These are phyloP conservation scores for Trifolium repens DNA, from an alignment of 306 rosid species.

Conservation along the genomic window DNA sequence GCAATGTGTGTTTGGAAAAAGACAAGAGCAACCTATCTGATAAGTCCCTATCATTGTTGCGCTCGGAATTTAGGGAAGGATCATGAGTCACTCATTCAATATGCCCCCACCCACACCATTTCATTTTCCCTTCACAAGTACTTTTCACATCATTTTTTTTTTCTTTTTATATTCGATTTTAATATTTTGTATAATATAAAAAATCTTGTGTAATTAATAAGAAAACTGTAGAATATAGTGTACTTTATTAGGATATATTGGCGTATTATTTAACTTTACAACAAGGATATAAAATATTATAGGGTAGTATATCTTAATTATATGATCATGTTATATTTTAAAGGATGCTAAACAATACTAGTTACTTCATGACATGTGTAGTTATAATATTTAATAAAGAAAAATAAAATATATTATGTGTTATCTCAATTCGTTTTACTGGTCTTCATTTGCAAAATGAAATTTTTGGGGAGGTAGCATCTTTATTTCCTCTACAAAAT, in stretches of 20 bases:
- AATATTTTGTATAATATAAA: background rate
- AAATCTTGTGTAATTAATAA: background rate
- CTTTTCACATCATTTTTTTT: background rate
- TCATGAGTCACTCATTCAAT: constrained; percentile 47
- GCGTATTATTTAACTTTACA: constrained; percentile 14
- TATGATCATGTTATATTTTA: background rate
- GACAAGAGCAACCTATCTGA: constrained; percentile 47
- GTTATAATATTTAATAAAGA: background rate
- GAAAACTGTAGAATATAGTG: background rate
- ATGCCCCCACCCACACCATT: constrained; percentile 6
- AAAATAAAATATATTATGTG: background rate
- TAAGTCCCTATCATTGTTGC: constrained; percentile 47
- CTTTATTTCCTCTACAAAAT: no score
- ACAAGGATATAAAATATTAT: background rate
- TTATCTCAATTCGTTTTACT: background rate
- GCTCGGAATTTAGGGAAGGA: constrained; percentile 60
- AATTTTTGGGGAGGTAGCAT: background rate
- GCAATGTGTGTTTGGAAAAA: constrained; percentile 22
- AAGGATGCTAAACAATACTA: background rate
- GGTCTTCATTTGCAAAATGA: background rate
- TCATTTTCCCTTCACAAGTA: constrained; percentile 11
- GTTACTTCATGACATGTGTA: background rate
- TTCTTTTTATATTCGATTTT: background rate
- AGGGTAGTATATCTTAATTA: background rate
- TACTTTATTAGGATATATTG: constrained; percentile 11